Conservation (phyloP, 352 stramenopile species). For the Thraustotheca clavata region DNA sequence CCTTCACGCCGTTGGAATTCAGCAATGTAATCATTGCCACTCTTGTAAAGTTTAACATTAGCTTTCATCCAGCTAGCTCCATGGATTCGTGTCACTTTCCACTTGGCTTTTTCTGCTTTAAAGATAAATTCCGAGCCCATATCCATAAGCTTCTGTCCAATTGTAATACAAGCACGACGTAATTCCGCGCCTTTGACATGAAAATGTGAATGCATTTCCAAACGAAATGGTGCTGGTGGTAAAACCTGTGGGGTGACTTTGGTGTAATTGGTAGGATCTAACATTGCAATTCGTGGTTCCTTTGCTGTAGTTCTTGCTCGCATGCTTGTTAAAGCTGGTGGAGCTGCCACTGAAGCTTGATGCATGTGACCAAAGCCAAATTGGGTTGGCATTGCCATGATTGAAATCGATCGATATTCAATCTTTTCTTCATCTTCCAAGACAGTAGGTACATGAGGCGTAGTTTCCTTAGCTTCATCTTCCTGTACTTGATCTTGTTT, state of each 20-base stretch:
- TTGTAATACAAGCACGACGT: constrained; percentile 61
- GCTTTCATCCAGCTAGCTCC: constrained; percentile 53
- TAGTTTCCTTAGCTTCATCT: neutral
- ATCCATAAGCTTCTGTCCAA: constrained; percentile 75
- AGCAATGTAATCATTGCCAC: constrained; percentile 19
- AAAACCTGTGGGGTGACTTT: constrained; percentile 51
- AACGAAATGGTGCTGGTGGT: constrained; percentile 64
- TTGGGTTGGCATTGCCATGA: neutral
- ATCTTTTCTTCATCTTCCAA: constrained; percentile 19
- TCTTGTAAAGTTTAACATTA: constrained; percentile 76
- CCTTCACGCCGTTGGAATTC: constrained; percentile 35
- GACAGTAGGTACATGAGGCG: neutral
- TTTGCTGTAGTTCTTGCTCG: neutral
- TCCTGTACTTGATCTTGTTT: constrained; percentile 6
- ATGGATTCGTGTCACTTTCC: constrained; percentile 61
- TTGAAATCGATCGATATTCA: constrained; percentile 10
- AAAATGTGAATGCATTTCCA: constrained; percentile 84
- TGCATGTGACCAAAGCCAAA: constrained; percentile 19
- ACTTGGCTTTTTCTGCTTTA: constrained; percentile 82
- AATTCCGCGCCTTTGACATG: constrained; percentile 70
- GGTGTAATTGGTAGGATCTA: constrained; percentile 72
- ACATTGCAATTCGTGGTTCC: constrained; percentile 12
- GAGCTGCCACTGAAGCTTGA: neutral
- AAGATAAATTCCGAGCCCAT: constrained; percentile 81
- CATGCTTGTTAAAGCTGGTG: neutral